phyloP scores from a whole-genome alignment of 306 rosid genomes.

The Sophora flavescens region DNA sequence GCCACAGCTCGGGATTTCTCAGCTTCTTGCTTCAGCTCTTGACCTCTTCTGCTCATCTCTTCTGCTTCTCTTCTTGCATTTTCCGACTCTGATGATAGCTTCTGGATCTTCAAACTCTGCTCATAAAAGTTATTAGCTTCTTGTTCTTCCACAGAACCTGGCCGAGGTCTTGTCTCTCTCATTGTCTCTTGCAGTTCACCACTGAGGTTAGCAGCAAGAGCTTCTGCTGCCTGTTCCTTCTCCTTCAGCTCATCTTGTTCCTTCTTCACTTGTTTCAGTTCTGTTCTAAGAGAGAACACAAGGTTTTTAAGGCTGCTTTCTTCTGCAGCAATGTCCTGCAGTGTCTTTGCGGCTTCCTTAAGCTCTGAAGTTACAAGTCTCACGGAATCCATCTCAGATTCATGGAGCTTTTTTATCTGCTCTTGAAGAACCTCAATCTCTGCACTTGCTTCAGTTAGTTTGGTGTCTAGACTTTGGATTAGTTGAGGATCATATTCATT shows the following conservation, averaged over 20 bases:
- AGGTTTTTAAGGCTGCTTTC: constrained; percentile 63
- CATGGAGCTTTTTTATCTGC: constrained; percentile 71
- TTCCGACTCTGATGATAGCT: constrained; percentile 56
- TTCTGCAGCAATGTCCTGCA: constrained; percentile 68
- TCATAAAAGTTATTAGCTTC: constrained; percentile 32
- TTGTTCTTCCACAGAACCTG: constrained; percentile 31
- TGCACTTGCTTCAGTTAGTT: constrained; percentile 58
- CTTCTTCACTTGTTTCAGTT: constrained; percentile 63
- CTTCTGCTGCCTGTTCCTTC: constrained; percentile 52
- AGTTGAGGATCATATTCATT: constrained; percentile 61
- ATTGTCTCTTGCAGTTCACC: constrained; percentile 42
- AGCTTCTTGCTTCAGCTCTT: constrained; percentile 61
- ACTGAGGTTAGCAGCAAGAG: constrained; percentile 45
- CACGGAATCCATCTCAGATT: constrained; percentile 68
- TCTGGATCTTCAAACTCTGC: constrained; percentile 49
- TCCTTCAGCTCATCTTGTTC: constrained; percentile 50
- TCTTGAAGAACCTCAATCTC: constrained; percentile 70
- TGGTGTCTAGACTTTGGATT: constrained; percentile 49
- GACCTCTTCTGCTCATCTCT: constrained; percentile 58
- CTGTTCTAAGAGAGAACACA: constrained; percentile 57
- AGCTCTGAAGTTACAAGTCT: constrained; percentile 63
- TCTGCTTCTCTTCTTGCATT: constrained; percentile 60
- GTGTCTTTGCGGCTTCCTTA: constrained; percentile 66
- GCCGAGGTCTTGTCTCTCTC: constrained; percentile 36
- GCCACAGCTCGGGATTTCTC: constrained; percentile 46